A percentile compares a stretch with the other conserved stretches of the same genome.
Evolutionary conservation across 306 rosid species (phyloP).

Genomic region (Macrotyloma uniflorum): DNA sequence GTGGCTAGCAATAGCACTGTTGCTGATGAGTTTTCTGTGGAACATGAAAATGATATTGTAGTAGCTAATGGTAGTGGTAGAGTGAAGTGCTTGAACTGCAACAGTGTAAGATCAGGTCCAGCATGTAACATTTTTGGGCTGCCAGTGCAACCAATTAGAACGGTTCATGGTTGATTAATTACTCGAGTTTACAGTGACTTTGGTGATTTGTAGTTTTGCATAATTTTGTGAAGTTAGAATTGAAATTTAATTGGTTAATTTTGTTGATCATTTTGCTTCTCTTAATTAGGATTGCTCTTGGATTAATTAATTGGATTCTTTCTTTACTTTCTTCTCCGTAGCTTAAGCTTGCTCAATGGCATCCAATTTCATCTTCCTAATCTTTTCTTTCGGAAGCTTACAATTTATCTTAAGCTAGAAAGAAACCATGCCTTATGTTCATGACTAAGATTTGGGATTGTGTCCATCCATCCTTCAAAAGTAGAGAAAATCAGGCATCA

Average conservation of each 20-base stretch:
- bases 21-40: background rate
- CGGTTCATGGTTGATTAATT: slow-evolving; percentile 40
- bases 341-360: background rate
- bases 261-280: background rate
- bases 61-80: background rate
- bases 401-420: no score
- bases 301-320: background rate
- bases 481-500: no score
- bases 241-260: background rate
- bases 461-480: no score
- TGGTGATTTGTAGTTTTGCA: background rate
- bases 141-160: slow-evolving; percentile 50
- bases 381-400: no score
- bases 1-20: background rate
- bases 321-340: background rate
- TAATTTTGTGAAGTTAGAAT: background rate
- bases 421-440: no score
- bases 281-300: background rate
- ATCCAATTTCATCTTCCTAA: no score
- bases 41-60: background rate
- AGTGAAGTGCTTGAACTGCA: slow-evolving; percentile 36
- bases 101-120: slow-evolving; percentile 29
- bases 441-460: no score
- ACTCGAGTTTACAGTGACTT: background rate
- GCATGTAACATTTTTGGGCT: slow-evolving; percentile 44